Conservation (phyloP, 108 stramenopile species). For the Cylindrotheca fusiformis region DNA sequence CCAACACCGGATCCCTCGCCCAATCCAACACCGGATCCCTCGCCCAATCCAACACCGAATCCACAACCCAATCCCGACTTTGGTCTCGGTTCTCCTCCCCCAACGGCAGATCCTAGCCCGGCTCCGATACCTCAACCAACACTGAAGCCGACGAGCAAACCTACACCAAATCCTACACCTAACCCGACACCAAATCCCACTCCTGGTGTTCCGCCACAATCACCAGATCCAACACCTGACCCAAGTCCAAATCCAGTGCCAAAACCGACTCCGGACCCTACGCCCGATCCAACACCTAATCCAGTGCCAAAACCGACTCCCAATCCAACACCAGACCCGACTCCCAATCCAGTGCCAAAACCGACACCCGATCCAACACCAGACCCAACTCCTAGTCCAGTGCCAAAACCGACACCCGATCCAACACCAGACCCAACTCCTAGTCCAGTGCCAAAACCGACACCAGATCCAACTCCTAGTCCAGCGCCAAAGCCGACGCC, state of each 20-base stretch:
- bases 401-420: slow-evolving; percentile 9
- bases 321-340: slow-evolving; percentile 4
- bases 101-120: not conserved
- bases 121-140: not conserved
- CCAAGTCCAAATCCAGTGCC: slow-evolving; percentile 1
- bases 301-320: not conserved
- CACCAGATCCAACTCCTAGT: not conserved
- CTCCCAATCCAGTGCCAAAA: slow-evolving; percentile 1
- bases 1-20: not conserved
- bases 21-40: not conserved
- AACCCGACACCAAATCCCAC: not conserved
- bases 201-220: not conserved
- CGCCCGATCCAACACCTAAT: slow-evolving; percentile 1
- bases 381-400: too few relatives aligned
- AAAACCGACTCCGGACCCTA: not conserved
- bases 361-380: not conserved
- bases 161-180: slow-evolving; percentile 3
- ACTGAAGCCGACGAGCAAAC: not conserved
- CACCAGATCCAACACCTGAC: not conserved
- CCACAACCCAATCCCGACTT: too few relatives aligned
- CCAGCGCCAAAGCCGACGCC: not conserved
- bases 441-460: not conserved
- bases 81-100: not conserved
- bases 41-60: not conserved
- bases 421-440: slow-evolving; percentile 9